Evolutionary conservation across 2,329 filamentous ascomycete genomes (phyloP).

Genomic region (Moelleriella libera): DNA sequence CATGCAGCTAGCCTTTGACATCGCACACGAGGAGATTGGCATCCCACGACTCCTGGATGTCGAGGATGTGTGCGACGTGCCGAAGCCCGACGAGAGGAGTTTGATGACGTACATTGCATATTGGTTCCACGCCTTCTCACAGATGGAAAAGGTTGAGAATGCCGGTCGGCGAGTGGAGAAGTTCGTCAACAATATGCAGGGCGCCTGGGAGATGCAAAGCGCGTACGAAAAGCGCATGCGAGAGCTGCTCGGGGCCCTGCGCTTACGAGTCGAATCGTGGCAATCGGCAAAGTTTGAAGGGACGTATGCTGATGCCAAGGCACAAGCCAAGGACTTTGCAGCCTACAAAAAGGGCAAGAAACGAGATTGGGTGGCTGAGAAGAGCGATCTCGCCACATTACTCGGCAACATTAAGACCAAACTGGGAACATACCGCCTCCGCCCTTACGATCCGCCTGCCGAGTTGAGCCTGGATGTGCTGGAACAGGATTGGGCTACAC

Average conservation of each 20-base stretch:
- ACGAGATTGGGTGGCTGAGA: constrained; percentile 92
- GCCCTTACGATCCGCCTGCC: constrained; percentile 78
- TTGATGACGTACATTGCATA: constrained; percentile 99
- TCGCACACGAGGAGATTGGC: constrained; percentile 89
- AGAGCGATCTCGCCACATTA: constrained; percentile 84
- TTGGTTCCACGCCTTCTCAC: constrained; percentile 99
- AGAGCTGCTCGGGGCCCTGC: constrained; percentile 62
- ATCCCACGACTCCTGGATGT: constrained; percentile 93
- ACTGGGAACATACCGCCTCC: constrained; percentile 81
- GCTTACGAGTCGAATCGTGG: constrained; percentile 63
- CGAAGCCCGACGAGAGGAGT: constrained; percentile 88
- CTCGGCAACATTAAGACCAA: constrained; percentile 99
- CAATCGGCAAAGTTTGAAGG: constrained; percentile 71
- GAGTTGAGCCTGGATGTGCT: constrained; percentile 72
- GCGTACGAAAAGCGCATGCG: constrained; percentile 87
- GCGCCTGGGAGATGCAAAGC: constrained; percentile 98
- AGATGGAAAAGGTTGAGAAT: constrained; percentile 98
- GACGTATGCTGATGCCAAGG: constrained; percentile 84
- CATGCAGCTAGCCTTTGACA: constrained; percentile 96
- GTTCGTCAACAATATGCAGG: constrained; percentile 97
- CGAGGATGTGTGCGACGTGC: constrained; percentile 93
- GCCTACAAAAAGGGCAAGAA: constrained; percentile 87
- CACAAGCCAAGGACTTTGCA: constrained; percentile 67
- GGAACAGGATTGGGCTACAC: constrained; percentile 65
- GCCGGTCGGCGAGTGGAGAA: constrained; percentile 93